Evolutionary conservation across 2,329 filamentous ascomycete species (phyloP).

Genomic region (Aspergillus alliaceus): DNA sequence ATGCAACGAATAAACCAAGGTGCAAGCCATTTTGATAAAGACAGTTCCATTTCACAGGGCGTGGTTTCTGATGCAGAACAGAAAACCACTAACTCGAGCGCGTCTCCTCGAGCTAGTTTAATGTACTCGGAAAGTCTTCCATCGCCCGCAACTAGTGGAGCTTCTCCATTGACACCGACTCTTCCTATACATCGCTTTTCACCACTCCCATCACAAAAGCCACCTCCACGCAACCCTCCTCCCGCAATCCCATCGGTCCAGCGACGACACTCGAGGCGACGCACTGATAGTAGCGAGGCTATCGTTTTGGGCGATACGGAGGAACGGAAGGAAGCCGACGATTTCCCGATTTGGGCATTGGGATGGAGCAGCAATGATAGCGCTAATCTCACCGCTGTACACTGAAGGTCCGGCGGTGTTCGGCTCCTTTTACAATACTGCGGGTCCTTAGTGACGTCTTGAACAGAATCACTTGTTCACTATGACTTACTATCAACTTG

Average conservation of each 20-base stretch:
- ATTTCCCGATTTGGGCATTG: slow-evolving; percentile 45
- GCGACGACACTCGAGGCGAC: slow-evolving; percentile 39
- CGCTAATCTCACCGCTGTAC: slow-evolving; percentile 35
- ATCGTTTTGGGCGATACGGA: slow-evolving; percentile 47
- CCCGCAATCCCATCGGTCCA: slow-evolving; percentile 34
- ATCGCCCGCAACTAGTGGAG: slow-evolving; percentile 35
- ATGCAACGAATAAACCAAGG: slow-evolving; percentile 25
- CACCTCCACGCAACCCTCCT: slow-evolving; percentile 31
- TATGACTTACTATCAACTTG: neutral
- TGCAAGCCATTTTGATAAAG: slow-evolving; percentile 28
- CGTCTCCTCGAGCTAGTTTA: slow-evolving; percentile 35
- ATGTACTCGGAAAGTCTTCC: slow-evolving; percentile 40
- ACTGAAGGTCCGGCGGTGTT: slow-evolving; percentile 23
- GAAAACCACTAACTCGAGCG: slow-evolving; percentile 30
- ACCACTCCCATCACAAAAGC: slow-evolving; percentile 33
- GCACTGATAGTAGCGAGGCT: slow-evolving; percentile 47
- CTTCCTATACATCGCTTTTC: slow-evolving; percentile 41
- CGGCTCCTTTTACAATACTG: neutral
- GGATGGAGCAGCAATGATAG: slow-evolving; percentile 43
- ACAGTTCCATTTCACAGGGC: slow-evolving; percentile 27
- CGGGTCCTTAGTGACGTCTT: neutral
- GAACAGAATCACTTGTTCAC: neutral
- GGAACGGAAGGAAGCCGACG: slow-evolving; percentile 56
- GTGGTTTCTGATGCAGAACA: slow-evolving; percentile 36
- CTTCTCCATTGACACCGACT: slow-evolving; percentile 42